Evolutionary conservation across 768 basidiomycete genomes (phyloP), one percentile per base, ranked within the genome.

Genomic region (Mycena albidolilacea): DNA sequence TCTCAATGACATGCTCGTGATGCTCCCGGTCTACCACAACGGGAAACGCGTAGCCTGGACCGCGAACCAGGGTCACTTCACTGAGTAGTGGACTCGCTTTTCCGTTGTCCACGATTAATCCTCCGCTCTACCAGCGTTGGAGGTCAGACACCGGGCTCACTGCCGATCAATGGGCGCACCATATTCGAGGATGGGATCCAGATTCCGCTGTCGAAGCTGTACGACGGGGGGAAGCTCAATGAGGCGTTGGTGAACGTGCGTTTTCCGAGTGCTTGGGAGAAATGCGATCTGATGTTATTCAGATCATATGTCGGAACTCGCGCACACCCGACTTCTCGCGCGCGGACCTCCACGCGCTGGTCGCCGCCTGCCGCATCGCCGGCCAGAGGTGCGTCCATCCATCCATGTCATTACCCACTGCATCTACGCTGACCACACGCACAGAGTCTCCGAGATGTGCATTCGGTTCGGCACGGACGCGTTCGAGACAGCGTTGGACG

Each of bases 171-270:
- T 52, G 65, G 67, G 30, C 71, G 57, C n/a, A 74, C 73, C 30
- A 79, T 81, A 21, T 75, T 78, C 61, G 77, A 81, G 52, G 80
- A 81, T 70, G 80, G 80, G 4, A 77, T 81, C 37, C 80, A 81
- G 54, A 81, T 81, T 17, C 80, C 80, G 5, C 62, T 80, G 5
- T 81, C 77, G 60, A 80, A 79, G 39, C 74, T 81, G 12, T 79
- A 81, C 65, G 76, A 78, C 10, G 48, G 64, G n/a, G 78, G 78
- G 23, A 48, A 66, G 6, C 78, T 74, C 19, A 81, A 81, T 54
- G 75, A 76, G n/a, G 79, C 80, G 5, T 52, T 81, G 23, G 77
- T 78, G 44, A 75, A 78, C 62, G 80, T 78, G 35, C 63, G 38
- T 23, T n/a, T 21, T 37, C 37, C 23, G 17, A 21, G 0, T 10